Conservation (phyloP, 345 rosid species). For the Citrus unshiu region DNA sequence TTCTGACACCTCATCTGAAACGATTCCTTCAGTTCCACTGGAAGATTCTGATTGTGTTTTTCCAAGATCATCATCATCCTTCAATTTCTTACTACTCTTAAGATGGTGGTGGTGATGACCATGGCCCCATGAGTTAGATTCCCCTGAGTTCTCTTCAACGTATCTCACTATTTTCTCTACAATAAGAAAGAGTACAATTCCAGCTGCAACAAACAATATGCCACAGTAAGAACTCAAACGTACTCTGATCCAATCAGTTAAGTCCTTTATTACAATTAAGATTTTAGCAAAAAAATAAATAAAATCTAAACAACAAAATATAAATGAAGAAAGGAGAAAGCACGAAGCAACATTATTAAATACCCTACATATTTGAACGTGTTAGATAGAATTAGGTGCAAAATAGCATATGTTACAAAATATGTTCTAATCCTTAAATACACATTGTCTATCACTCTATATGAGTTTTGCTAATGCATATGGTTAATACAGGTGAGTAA, state of each 20-base stretch:
- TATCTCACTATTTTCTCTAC: conserved; percentile 95
- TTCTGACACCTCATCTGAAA: conserved; percentile 32
- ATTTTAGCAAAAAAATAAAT: neutral
- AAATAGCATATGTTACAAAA: neutral
- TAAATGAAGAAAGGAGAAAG: neutral
- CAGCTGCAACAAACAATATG: conserved; percentile 59
- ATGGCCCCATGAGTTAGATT: conserved; percentile 53
- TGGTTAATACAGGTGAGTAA: neutral
- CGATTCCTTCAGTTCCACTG: conserved; percentile 29
- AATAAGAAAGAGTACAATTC: conserved; percentile 87
- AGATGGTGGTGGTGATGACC: conserved; percentile 74
- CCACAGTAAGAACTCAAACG: conserved; percentile 20
- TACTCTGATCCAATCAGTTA: conserved; percentile 19
- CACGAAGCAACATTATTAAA: neutral
- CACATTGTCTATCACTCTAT: neutral
- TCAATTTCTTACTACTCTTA: conserved; percentile 48
- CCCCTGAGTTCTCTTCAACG: conserved; percentile 70
- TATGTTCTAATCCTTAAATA: neutral
- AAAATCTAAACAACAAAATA: neutral
- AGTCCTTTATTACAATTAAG: conserved; percentile 10
- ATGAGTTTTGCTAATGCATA: neutral
- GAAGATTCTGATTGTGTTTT: conserved; percentile 27
- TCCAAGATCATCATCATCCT: conserved; percentile 43
- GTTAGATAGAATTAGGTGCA: neutral
- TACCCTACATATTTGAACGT: neutral